These are phyloP conservation scores for Clarireedia monteithiana DNA, from an alignment of 2,329 filamentous ascomycete species.

Conservation along the genomic window DNA sequence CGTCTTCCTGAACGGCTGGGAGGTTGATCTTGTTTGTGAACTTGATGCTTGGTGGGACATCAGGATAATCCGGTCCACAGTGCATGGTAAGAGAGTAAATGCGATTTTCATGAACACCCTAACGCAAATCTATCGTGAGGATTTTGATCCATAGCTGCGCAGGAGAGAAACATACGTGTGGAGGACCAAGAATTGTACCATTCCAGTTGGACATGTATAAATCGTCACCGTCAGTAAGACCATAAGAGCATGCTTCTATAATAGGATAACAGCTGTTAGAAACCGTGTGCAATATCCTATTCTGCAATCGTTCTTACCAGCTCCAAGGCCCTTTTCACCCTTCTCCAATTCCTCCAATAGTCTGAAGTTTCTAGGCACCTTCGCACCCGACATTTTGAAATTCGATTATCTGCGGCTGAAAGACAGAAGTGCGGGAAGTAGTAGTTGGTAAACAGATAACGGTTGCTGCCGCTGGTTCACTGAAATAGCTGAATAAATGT, in stretches of 20 bases:
- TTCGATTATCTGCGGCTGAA: not conserved
- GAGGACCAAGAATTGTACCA: constrained; percentile 91
- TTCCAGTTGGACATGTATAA: constrained; percentile 98
- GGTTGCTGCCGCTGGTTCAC: no score
- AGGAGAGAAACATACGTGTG: constrained; percentile 61
- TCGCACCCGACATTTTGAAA: constrained; percentile 40
- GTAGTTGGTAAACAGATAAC: not conserved
- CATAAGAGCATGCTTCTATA: constrained; percentile 91
- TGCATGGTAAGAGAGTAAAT: constrained; percentile 98
- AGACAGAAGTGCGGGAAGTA: not conserved
- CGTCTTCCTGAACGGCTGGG: constrained; percentile 78
- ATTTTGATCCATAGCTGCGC: not conserved
- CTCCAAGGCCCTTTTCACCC: constrained; percentile 93
- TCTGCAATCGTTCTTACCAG: constrained; percentile 47
- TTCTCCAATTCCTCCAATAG: constrained; percentile 97
- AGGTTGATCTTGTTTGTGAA: constrained; percentile 95
- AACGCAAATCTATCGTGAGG: constrained; percentile 5
- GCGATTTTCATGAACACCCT: constrained; percentile 96
- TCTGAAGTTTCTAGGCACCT: constrained; percentile 92
- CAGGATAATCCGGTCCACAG: constrained; percentile 84
- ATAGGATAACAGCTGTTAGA: not conserved
- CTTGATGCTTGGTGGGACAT: constrained; percentile 78
- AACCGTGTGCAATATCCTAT: not conserved
- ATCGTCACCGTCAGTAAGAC: constrained; percentile 88
- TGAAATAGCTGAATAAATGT: not conserved